These are phyloP conservation scores for Phlyctochytrium planicorne DNA, from an alignment of 192 early-diverging fungal genomes.

Conservation along the genomic window DNA sequence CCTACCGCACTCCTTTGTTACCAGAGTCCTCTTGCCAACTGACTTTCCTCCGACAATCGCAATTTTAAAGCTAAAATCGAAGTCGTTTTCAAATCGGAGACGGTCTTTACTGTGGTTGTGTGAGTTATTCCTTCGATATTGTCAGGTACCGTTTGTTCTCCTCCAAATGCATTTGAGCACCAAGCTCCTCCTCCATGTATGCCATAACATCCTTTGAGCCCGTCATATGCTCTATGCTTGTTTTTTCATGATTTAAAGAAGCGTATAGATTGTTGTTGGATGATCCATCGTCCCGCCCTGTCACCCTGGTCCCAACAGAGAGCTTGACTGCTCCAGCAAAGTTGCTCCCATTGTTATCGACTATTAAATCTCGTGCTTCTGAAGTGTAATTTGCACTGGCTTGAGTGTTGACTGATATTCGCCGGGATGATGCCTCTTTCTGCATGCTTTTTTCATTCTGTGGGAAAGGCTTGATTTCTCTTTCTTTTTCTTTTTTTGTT, in stretches of 20 bases:
- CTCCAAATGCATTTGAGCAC: background rate
- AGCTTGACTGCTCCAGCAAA: background rate
- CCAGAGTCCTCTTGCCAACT: constrained; percentile 13
- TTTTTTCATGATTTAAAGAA: background rate
- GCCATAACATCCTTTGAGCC: background rate
- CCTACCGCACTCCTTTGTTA: constrained; percentile 20
- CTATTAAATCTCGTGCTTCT: constrained; percentile 12
- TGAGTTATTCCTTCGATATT: no score
- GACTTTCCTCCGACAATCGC: constrained; percentile 19
- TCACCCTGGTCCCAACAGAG: background rate
- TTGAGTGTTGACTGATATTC: background rate
- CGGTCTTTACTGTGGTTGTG: background rate
- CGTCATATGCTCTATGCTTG: background rate
- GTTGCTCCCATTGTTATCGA: background rate
- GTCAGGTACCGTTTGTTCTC: no score
- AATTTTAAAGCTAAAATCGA: constrained; percentile 25
- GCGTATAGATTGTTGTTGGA: background rate
- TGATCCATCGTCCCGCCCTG: background rate
- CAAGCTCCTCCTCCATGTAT: background rate
- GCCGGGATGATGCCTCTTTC: background rate
- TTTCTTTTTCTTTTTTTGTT: no score
- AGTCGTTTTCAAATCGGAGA: background rate
- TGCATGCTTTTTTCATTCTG: background rate
- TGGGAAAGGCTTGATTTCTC: no score
- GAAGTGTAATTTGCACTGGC: constrained; percentile 2